Conservation (phyloP, 441 rosid species). For the Eruca vesicaria region DNA sequence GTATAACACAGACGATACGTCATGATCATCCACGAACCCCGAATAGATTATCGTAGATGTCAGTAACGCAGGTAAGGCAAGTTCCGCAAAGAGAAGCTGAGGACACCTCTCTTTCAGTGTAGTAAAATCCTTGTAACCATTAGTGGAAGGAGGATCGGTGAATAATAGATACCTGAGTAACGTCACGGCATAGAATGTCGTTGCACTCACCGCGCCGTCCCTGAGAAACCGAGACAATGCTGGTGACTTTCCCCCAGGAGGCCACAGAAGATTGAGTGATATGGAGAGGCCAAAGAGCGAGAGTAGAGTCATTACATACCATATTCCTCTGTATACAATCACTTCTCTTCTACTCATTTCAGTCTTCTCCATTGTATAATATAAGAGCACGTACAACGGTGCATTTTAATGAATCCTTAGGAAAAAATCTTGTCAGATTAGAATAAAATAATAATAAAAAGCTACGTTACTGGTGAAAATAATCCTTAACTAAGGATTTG, state of each 20-base stretch:
- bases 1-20: background rate
- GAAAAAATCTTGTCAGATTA: no score
- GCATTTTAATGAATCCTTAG: no score
- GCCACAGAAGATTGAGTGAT: background rate
- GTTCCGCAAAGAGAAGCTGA: background rate
- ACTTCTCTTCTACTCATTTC: background rate
- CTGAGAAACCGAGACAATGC: background rate
- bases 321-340: background rate
- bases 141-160: background rate
- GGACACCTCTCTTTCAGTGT: background rate
- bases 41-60: background rate
- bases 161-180: background rate
- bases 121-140: background rate
- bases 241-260: background rate
- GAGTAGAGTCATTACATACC: background rate
- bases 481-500: no score
- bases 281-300: background rate
- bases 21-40: background rate
- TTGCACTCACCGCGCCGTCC: background rate
- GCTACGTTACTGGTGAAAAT: no score
- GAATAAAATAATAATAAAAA: no score
- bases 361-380: background rate
- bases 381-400: no score
- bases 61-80: background rate
- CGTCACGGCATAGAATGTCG: background rate